Evolutionary conservation across 148 eudicot genomes (phyloP).

Genomic region (Polygonum maritimum): DNA sequence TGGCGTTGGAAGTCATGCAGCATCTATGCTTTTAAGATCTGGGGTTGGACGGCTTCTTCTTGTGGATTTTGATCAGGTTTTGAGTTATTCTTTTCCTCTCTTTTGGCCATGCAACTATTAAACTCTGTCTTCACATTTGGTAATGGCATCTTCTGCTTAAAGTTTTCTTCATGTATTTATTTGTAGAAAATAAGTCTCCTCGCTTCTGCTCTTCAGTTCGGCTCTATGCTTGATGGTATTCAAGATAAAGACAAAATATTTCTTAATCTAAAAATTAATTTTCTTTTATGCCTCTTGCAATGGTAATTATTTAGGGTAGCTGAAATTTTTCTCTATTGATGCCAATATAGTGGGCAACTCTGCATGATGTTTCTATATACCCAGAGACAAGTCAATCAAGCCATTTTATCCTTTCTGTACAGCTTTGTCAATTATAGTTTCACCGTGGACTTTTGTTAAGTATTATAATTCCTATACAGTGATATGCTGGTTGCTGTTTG

Average conservation of each 20-base stretch:
- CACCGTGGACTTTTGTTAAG: background rate
- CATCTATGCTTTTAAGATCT: constrained; percentile 93
- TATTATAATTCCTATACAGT: background rate
- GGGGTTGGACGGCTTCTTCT: constrained; percentile 89
- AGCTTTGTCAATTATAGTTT: background rate
- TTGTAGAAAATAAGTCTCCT: background rate
- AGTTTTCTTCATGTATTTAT: background rate
- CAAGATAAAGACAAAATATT: background rate
- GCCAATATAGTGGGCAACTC: background rate
- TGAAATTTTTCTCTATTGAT: background rate
- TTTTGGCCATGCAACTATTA: background rate
- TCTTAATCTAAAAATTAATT: background rate
- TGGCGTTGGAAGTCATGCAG: constrained; percentile 99
- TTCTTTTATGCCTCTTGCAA: background rate
- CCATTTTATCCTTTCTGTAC: background rate
- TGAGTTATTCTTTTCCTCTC: constrained; percentile 3
- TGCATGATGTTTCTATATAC: background rate
- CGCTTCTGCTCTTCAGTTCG: background rate
- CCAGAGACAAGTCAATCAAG: background rate
- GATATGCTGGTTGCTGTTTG: background rate
- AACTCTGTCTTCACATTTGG: constrained; percentile 6
- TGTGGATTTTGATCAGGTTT: constrained; percentile 98
- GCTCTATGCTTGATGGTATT: background rate
- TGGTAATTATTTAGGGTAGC: background rate
- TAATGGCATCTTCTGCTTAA: background rate